These are phyloP conservation scores for Penicillium brevicompactum DNA, from an alignment of 2,329 filamentous ascomycete genomes.

Conservation along the genomic window DNA sequence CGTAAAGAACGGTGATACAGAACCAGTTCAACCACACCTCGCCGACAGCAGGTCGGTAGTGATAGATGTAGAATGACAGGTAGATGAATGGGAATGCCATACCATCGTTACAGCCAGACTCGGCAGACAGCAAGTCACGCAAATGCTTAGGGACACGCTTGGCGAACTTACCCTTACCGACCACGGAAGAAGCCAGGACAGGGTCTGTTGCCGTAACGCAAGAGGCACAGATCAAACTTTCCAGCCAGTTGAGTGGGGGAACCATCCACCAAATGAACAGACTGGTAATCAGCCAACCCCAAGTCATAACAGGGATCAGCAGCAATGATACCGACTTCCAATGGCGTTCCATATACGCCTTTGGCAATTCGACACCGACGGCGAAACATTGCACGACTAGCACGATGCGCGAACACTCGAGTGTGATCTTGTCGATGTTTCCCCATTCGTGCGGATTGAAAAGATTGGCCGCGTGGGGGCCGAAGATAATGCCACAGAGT, in stretches of 20 bases:
- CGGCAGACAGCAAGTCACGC: constrained; percentile 89
- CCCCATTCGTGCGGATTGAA: constrained; percentile 66
- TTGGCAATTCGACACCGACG: constrained; percentile 70
- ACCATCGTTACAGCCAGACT: constrained; percentile 98
- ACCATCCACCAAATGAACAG: constrained; percentile 94
- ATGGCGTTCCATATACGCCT: constrained; percentile 90
- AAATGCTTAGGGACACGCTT: constrained; percentile 97
- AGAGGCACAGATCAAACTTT: constrained; percentile 82
- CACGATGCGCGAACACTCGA: constrained; percentile 72
- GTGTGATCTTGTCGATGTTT: constrained; percentile 67
- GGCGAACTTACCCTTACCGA: constrained; percentile 98
- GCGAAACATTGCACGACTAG: constrained; percentile 74
- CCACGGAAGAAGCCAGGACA: constrained; percentile 93
- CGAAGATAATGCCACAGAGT: constrained; percentile 70
- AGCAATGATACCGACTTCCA: constrained; percentile 91
- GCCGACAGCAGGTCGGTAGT: constrained; percentile 69
- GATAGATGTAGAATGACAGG: constrained; percentile 83
- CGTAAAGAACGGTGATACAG: constrained; percentile 86
- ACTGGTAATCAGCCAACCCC: constrained; percentile 80
- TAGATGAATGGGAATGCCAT: constrained; percentile 99
- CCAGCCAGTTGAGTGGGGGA: constrained; percentile 78
- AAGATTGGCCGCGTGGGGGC: constrained; percentile 66
- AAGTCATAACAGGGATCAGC: constrained; percentile 94
- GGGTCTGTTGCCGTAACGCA: constrained; percentile 98
- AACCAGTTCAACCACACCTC: constrained; percentile 84